These are phyloP conservation scores for Helotiales sp. DNA, from an alignment of 2,329 filamentous ascomycete genomes.

Conservation along the genomic window DNA sequence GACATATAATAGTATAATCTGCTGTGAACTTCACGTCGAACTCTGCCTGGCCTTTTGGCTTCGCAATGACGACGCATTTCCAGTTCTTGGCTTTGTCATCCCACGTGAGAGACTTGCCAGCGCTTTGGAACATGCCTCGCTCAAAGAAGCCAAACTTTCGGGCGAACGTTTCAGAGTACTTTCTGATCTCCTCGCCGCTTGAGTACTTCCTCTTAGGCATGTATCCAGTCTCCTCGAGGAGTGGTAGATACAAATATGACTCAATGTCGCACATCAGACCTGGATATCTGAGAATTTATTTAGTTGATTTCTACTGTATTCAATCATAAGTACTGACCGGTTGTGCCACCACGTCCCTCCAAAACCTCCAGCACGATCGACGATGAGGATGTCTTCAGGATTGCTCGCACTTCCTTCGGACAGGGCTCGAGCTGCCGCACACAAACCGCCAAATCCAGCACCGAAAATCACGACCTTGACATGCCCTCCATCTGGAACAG, in stretches of 20 bases:
- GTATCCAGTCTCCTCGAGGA: slow-evolving; percentile 64
- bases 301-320: too few species aligned
- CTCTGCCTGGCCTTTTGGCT: slow-evolving; percentile 16
- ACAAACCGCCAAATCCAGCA: slow-evolving; percentile 20
- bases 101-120: slow-evolving; percentile 52
- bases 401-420: slow-evolving; percentile 18
- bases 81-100: slow-evolving; percentile 47
- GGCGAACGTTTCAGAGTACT: slow-evolving; percentile 52
- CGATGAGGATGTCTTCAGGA: slow-evolving; percentile 46
- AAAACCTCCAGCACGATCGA: slow-evolving; percentile 54
- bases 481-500: slow-evolving; percentile 17
- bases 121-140: slow-evolving; percentile 52
- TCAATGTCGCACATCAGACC: slow-evolving; percentile 62
- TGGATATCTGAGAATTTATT: slow-evolving; percentile 45
- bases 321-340: too few species aligned
- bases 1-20: slow-evolving; percentile 46
- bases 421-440: slow-evolving; percentile 13
- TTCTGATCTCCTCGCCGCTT: slow-evolving; percentile 38
- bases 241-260: slow-evolving; percentile 62
- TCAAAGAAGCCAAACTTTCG: slow-evolving; percentile 48
- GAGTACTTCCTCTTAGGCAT: slow-evolving; percentile 50
- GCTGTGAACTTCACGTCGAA: slow-evolving; percentile 31
- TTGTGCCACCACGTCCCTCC: slow-evolving; percentile 57
- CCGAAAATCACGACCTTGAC: slow-evolving; percentile 20
- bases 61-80: slow-evolving; percentile 26